Base-by-base conservation (phyloP, 1,139 yeast genomes). In the Geotrichum klebahnii region DNA sequence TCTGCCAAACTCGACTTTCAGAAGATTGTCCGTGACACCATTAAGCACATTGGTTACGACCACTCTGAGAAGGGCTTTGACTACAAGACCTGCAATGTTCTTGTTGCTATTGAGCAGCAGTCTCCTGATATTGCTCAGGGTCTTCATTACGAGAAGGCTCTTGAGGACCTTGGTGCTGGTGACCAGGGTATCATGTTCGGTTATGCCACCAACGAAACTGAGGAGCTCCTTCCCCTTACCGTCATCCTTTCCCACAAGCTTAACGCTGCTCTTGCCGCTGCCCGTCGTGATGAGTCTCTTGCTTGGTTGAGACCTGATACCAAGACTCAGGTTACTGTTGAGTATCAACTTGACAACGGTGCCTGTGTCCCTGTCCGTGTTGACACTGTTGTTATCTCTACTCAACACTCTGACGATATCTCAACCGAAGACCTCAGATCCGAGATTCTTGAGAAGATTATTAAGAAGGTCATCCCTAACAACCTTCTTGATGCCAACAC, bases 111-210 rank as follows among this genome's bases (percentile, higher is more conserved):
- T 73, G 99, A 92, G 79, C 97, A 92, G 77, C 98, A 92, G 77
- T 89, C 97, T 52, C 95, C 96, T 63, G 99, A 92, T 76, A 92
- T 92, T 65, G 98, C 98, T 58, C 97, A 92, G 77, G 98, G 98
- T 79, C 82, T 92, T 68, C 98, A 92, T 75, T 87, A 85, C 75
- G 97, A 92, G 73, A 81, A 89, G 76, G 94, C 96, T 55, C 79
- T 92, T 62, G 99, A 92, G 78, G 95, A 92, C 55, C 82, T 92
- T 68, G 99, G 98, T 73, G 98, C 99, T 61, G 99, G 99, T 83
- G 99, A 92, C 78, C 99, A 92, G 77, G 97, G 99, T 82, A 92
- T 92, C 72, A 92, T 92, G 99, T 92, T 92, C 70, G 99, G 99
- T 74, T 92, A 92, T 75, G 99, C 99, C 64, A 84, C 98, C 59